Evolutionary conservation across 108 stramenopile species (phyloP), one percentile per base, ranked within the genome.

Genomic region (Nitzschia inconspicua): DNA sequence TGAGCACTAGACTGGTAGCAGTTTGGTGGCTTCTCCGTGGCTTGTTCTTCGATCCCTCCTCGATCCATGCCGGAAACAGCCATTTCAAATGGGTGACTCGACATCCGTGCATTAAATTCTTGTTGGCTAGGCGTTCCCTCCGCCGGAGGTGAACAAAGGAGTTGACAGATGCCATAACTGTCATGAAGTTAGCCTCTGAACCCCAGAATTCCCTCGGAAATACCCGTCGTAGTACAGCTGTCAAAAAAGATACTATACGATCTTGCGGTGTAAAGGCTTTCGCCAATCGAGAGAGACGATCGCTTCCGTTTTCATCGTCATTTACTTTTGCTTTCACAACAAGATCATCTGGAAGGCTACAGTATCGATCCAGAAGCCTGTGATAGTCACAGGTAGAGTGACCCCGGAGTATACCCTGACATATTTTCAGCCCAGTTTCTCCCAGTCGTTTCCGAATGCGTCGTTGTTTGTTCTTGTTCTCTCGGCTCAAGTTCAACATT

Each of bases 191-290:
- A 50, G 68, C 70, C 22, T 44, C 42, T 0, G 88, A 93, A 4
- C 92, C 92, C 88, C 86, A 90, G 57, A 85, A 84, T 10, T 74
- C 64, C 2, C 23, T 22, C n/a, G 92, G 86, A 56, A 93, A 86
- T 0, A 84, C 74, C 2, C 19, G 61, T 23, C 67, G 14, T 18
- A 93, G 42, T 8, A 82, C 73, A 1, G 53, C 37, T 48, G 51
- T 43, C 3, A 93, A 41, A 63, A 90, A 93, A 0, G 67, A 74
- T 3, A 59, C 73, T 2, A 93, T 80, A 2, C 57, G 14, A 6
- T 74, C 66, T 2, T 59, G 35, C 7, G 79, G 59, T n/a, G 84
- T 73, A 57, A 73, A 63, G 16, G 73, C 31, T 9, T 66, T 65
- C 1, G 80, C 70, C 20, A 80, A 60, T 22, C 2, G 6, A 28